phyloP scores from a whole-genome alignment of 139 green algal species.

The Limnomonas spitsbergensis region DNA sequence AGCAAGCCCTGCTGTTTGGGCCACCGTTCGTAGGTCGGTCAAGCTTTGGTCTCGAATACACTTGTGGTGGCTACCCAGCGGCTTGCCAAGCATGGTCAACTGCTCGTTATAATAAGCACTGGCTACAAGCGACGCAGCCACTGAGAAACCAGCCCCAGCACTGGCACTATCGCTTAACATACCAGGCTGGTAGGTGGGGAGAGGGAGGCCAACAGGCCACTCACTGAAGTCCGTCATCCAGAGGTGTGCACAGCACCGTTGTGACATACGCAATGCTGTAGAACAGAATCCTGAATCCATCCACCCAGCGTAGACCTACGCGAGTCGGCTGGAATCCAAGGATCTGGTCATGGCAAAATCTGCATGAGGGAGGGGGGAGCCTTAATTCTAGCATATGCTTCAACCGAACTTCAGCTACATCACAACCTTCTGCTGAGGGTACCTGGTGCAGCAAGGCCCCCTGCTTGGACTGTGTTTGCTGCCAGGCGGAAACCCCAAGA shows the following conservation, averaged over 20 bases:
- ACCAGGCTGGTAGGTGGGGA: no score
- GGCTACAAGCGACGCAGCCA: no score
- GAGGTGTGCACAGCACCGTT: constrained; percentile 25
- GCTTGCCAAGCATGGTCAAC: neutral
- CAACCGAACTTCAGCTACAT: neutral
- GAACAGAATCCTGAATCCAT: constrained; percentile 18
- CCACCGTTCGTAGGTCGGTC: no score
- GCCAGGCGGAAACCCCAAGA: neutral
- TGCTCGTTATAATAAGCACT: neutral
- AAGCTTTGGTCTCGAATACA: no score
- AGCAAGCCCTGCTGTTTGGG: no score
- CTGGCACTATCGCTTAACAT: neutral
- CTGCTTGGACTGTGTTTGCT: no score
- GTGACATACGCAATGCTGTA: constrained; percentile 33
- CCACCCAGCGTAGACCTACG: constrained; percentile 14
- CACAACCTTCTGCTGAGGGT: neutral
- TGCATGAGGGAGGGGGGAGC: neutral
- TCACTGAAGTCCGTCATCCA: constrained; percentile 36
- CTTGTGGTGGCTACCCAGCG: no score
- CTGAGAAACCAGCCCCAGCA: neutral
- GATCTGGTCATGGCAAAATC: constrained; percentile 25
- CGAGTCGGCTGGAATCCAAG: constrained; percentile 14
- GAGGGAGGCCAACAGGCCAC: no score
- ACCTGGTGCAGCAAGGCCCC: no score
- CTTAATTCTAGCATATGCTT: neutral